A percentile compares a stretch with the other conserved stretches of the same genome.
These are phyloP conservation scores for Passiflora organensis DNA, from an alignment of 345 rosid genomes.

Conservation along the genomic window DNA sequence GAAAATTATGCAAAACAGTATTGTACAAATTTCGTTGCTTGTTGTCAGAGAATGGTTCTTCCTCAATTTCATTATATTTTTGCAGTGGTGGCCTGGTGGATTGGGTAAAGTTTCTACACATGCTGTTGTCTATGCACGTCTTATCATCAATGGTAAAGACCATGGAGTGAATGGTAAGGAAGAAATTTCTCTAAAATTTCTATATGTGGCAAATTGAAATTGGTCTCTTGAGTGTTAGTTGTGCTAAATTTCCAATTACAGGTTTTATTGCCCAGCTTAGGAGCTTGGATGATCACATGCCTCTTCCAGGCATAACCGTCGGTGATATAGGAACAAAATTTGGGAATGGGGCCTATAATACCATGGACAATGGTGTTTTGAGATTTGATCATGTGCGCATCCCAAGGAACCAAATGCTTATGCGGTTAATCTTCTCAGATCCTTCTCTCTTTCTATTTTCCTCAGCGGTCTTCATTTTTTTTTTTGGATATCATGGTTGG, in stretches of 20 bases:
- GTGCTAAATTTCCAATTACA: slow-evolving; percentile 30
- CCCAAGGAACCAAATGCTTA: slow-evolving; percentile 91
- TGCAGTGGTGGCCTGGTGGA: slow-evolving; percentile 99
- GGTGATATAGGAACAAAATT: slow-evolving; percentile 96
- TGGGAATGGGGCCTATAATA: slow-evolving; percentile 89
- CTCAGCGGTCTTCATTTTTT: not conserved
- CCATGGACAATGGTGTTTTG: slow-evolving; percentile 94
- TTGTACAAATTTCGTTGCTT: not conserved
- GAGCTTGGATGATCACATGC: slow-evolving; percentile 87
- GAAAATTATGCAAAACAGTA: not conserved
- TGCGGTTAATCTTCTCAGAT: slow-evolving; percentile 52
- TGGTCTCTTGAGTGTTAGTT: slow-evolving; percentile 14
- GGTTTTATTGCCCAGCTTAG: slow-evolving; percentile 97
- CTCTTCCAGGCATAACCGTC: slow-evolving; percentile 85
- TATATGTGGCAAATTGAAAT: not conserved
- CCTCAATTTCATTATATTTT: slow-evolving; percentile 8
- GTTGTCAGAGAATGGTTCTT: not conserved
- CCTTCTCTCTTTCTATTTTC: slow-evolving; percentile 8
- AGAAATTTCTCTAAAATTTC: not conserved
- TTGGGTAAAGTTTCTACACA: slow-evolving; percentile 88
- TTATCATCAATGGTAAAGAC: slow-evolving; percentile 62
- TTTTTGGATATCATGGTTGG: not conserved
- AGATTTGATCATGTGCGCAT: slow-evolving; percentile 87
- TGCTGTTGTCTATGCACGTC: slow-evolving; percentile 93
- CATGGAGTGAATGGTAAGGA: slow-evolving; percentile 86